phyloP scores from a whole-genome alignment of 164 flowering plant species.

The Platanus orientalis region DNA sequence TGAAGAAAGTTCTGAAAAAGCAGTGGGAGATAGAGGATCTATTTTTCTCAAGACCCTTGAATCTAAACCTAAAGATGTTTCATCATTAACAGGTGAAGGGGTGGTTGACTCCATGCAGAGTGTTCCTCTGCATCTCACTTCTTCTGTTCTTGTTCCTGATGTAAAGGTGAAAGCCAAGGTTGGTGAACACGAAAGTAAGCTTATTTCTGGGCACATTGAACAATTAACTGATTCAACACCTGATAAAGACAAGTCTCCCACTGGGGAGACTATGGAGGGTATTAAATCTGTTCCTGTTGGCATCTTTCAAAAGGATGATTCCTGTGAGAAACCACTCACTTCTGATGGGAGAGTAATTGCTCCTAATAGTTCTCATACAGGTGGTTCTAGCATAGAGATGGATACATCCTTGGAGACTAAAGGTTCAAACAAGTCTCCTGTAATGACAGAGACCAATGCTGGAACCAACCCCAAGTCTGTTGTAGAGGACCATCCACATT shows the following conservation, averaged over 20 bases:
- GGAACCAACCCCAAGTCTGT: constrained; percentile 1
- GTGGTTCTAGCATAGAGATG: constrained; percentile 11
- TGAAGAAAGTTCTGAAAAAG: constrained; percentile 8
- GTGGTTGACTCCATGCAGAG: neutral
- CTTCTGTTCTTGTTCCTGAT: constrained; percentile 3
- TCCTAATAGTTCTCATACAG: constrained; percentile 4
- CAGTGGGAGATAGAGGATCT: neutral
- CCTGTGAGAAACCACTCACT: too few species aligned
- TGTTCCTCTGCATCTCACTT: neutral
- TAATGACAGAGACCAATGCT: neutral
- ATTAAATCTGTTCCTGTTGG: constrained; percentile 7
- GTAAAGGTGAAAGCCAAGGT: neutral
- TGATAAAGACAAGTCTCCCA: constrained; percentile 6
- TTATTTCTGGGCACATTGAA: constrained; percentile 10
- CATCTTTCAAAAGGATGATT: too few species aligned
- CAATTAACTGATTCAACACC: constrained; percentile 8
- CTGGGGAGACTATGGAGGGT: constrained; percentile 3
- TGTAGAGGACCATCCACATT: constrained; percentile 8
- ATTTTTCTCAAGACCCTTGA: constrained; percentile 5
- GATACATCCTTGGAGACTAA: constrained; percentile 8
- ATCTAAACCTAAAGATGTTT: constrained; percentile 3
- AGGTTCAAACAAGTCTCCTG: neutral
- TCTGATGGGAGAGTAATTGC: neutral
- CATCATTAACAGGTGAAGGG: neutral
- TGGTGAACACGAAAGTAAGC: constrained; percentile 4